These are phyloP conservation scores for Schwanniomyces pseudopolymorphus DNA, from an alignment of 805 yeast genomes.

Conservation along the genomic window DNA sequence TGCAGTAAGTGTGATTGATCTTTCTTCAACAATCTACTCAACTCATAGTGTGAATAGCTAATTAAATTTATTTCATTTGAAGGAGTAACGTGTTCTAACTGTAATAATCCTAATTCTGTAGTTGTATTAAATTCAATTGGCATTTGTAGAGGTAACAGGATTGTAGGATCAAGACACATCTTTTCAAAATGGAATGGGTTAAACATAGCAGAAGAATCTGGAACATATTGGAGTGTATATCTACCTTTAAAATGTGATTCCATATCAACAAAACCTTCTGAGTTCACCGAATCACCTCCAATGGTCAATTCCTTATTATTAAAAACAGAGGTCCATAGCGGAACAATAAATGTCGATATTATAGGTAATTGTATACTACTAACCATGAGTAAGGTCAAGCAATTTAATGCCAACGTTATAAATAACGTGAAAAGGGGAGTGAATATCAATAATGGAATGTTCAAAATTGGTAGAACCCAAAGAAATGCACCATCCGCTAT, in stretches of 20 bases:
- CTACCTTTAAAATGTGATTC: constrained; percentile 78
- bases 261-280: constrained; percentile 41
- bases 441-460: constrained; percentile 74
- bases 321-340: constrained; percentile 44
- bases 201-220: constrained; percentile 83
- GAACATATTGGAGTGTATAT: constrained; percentile 81
- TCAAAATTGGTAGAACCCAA: constrained; percentile 68
- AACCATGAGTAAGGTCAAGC: constrained; percentile 54
- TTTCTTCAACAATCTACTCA: constrained; percentile 37
- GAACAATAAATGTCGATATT: constrained; percentile 26
- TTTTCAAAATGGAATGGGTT: constrained; percentile 67
- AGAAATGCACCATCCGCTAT: constrained; percentile 70
- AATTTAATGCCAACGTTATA: constrained; percentile 47
- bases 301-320: constrained; percentile 51
- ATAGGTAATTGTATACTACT: constrained; percentile 51
- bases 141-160: constrained; percentile 36
- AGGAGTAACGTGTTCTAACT: constrained; percentile 60
- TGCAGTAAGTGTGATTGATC: constrained; percentile 32
- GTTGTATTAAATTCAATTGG: constrained; percentile 85
- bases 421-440: constrained; percentile 53
- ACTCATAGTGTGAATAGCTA: constrained; percentile 58
- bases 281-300: constrained; percentile 45
- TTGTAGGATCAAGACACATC: constrained; percentile 53
- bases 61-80: constrained; percentile 46
- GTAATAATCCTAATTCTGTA: constrained; percentile 64